phyloP scores from a whole-genome alignment of 2,329 filamentous ascomycete species.

The Dactylella cylindrospora region DNA sequence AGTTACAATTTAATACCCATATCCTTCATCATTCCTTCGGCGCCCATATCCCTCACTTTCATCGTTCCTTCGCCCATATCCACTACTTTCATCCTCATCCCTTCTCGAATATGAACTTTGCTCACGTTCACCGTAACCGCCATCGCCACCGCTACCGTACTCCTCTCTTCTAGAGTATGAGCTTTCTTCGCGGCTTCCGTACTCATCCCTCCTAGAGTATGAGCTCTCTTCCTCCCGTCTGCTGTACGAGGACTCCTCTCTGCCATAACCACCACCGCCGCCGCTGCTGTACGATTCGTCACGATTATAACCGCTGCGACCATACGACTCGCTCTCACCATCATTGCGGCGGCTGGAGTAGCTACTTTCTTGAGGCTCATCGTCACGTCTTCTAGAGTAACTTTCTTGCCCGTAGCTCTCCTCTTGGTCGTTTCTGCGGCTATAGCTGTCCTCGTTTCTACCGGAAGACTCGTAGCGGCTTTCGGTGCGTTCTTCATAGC shows the following conservation, averaged over 20 bases:
- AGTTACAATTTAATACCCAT: too few species aligned
- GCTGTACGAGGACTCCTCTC: neutral
- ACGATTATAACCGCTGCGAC: neutral
- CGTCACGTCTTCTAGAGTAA: constrained; percentile 48
- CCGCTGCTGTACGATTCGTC: neutral
- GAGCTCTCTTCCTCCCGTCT: too few species aligned
- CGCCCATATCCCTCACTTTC: constrained; percentile 46
- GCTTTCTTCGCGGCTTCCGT: constrained; percentile 33
- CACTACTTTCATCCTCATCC: constrained; percentile 6
- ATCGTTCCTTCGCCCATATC: constrained; percentile 48
- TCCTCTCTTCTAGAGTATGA: constrained; percentile 48
- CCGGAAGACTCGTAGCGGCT: constrained; percentile 58
- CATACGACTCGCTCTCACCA: neutral
- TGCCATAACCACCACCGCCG: constrained; percentile 11
- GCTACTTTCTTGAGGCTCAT: constrained; percentile 20
- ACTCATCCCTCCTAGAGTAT: constrained; percentile 20
- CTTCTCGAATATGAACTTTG: constrained; percentile 19
- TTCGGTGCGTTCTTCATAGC: constrained; percentile 55
- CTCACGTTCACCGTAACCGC: constrained; percentile 48
- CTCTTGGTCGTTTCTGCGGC: neutral
- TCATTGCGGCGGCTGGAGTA: constrained; percentile 13
- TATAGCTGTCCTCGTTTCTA: constrained; percentile 18
- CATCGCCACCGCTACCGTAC: constrained; percentile 40
- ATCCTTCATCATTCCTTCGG: constrained; percentile 35
- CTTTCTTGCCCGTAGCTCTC: constrained; percentile 41